A percentile compares a stretch with the other conserved stretches of the same genome.
Evolutionary conservation across 352 stramenopile genomes (phyloP).

Genomic region (Phytophthora constricta): DNA sequence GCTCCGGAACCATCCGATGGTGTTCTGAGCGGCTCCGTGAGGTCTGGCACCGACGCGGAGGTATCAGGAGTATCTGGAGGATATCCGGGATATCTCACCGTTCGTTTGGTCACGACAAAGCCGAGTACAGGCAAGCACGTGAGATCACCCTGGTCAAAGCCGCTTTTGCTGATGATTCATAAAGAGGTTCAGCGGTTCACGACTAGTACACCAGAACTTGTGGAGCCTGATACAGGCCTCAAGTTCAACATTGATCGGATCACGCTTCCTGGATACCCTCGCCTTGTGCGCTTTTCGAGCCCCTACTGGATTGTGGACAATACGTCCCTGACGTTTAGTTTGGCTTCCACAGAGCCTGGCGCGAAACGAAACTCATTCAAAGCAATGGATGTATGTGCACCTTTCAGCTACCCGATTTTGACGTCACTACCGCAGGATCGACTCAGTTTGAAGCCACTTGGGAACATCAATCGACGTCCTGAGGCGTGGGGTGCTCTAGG

Average conservation of each 20-base stretch:
- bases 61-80: constrained; percentile 76
- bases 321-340: constrained; percentile 70
- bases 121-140: constrained; percentile 39
- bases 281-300: constrained; percentile 82
- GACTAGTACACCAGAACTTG: constrained; percentile 55
- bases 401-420: constrained; percentile 76
- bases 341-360: constrained; percentile 61
- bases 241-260: constrained; percentile 80
- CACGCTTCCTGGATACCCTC: constrained; percentile 67
- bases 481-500: constrained; percentile 64
- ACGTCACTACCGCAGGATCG: constrained; percentile 63
- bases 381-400: constrained; percentile 45
- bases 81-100: constrained; percentile 73
- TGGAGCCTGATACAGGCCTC: constrained; percentile 58
- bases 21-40: constrained; percentile 58
- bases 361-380: constrained; percentile 57
- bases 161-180: constrained; percentile 87
- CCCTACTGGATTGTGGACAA: constrained; percentile 90
- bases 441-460: constrained; percentile 72
- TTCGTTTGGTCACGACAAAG: constrained; percentile 62
- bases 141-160: constrained; percentile 77
- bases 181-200: constrained; percentile 75
- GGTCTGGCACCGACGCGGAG: constrained; percentile 76
- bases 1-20: constrained; percentile 37
- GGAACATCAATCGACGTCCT: constrained; percentile 52